phyloP scores from a whole-genome alignment of 225 moss, liverwort and hornwort species.

The Takakia lepidozioides region DNA sequence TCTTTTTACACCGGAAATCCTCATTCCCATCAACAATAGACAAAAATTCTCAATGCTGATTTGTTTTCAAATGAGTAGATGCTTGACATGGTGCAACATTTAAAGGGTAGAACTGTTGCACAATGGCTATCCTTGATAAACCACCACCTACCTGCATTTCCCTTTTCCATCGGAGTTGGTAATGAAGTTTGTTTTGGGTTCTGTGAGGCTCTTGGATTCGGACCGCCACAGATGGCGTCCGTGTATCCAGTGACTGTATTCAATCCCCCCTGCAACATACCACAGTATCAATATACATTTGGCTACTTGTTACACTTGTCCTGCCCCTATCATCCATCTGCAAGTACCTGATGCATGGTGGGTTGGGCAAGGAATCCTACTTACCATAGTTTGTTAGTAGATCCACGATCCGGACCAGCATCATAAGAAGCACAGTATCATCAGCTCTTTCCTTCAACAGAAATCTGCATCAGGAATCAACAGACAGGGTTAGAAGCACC shows the following conservation, averaged over 20 bases:
- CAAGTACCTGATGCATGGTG: no score
- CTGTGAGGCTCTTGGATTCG: slow-evolving; percentile 69
- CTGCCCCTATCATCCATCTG: no score
- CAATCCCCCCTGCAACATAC: slow-evolving; percentile 32
- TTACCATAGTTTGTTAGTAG: slow-evolving; percentile 85
- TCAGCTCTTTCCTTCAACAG: slow-evolving; percentile 81
- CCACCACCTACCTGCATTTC: slow-evolving; percentile 89
- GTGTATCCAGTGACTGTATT: slow-evolving; percentile 54
- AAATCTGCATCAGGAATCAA: slow-evolving; percentile 43
- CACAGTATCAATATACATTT: no score
- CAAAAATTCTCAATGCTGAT: no score
- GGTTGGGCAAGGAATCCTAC: no score
- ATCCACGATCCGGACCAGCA: slow-evolving; percentile 90
- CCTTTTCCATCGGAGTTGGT: slow-evolving; percentile 64
- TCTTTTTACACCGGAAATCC: no score
- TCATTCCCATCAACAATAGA: slow-evolving; percentile 11
- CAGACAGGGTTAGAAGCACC: no score
- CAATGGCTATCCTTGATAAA: no score
- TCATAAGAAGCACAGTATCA: slow-evolving; percentile 82
- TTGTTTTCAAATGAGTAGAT: no score
- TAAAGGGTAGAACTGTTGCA: no score
- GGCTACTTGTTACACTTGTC: no score
- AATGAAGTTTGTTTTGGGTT: slow-evolving; percentile 90
- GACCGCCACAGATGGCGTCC: slow-evolving; percentile 58
- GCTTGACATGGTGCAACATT: no score